These are phyloP conservation scores for Tolypocladium tropicale DNA, from an alignment of 2,329 filamentous ascomycete genomes.

Conservation along the genomic window DNA sequence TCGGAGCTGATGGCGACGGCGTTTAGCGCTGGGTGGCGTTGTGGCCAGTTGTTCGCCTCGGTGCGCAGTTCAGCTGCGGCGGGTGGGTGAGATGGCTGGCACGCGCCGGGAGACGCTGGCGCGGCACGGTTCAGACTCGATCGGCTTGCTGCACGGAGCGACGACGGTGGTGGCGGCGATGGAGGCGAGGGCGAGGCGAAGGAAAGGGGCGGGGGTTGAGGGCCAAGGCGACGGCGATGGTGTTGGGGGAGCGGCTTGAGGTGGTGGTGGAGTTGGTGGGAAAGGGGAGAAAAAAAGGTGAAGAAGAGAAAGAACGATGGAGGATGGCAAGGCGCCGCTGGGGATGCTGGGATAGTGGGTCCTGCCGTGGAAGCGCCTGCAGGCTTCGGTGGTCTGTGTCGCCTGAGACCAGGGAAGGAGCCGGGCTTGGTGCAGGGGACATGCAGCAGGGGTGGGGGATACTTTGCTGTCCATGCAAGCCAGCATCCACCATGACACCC, in stretches of 20 bases:
- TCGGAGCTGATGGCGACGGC: not conserved
- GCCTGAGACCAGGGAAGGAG: not conserved
- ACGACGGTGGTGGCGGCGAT: not conserved
- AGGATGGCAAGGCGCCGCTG: slow-evolving; percentile 9
- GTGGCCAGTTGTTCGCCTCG: not conserved
- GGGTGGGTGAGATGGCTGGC: not conserved
- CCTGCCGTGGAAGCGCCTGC: slow-evolving; percentile 7
- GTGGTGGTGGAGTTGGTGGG: slow-evolving; percentile 15
- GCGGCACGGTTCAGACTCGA: not conserved
- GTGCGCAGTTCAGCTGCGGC: not conserved
- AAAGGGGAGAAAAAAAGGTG: slow-evolving; percentile 15
- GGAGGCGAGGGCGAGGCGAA: not conserved
- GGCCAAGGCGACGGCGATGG: slow-evolving; percentile 6
- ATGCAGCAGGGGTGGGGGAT: not conserved
- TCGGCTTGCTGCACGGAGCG: not conserved
- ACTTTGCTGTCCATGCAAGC: not conserved
- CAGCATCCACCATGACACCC: not conserved
- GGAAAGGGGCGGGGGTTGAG: slow-evolving; percentile 7
- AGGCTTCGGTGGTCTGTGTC: not conserved
- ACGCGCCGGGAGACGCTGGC: not conserved
- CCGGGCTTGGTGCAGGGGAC: not conserved
- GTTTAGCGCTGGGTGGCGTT: not conserved
- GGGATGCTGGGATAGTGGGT: slow-evolving; percentile 14
- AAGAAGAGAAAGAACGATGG: slow-evolving; percentile 15
- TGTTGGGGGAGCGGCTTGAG: slow-evolving; percentile 4